A percentile compares a stretch with the other conserved stretches of the same genome.
Evolutionary conservation across 2,329 filamentous ascomycete genomes (phyloP).

Genomic region (Diplodia intermedia): DNA sequence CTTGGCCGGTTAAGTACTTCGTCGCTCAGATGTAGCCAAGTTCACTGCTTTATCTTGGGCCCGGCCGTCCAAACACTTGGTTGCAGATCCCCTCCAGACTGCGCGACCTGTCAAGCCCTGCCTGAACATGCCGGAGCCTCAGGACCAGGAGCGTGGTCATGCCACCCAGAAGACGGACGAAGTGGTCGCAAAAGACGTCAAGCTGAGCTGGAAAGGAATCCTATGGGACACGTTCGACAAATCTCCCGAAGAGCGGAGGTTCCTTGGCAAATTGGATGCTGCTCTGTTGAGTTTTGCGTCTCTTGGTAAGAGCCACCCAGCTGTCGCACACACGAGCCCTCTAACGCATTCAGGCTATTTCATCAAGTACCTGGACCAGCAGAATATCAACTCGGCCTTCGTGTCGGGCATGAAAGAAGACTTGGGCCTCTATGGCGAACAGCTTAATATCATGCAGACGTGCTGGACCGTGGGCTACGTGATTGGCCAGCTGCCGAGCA

Average conservation of each 20-base stretch:
- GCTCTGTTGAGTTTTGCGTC: conserved; percentile 58
- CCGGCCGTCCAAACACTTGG: background rate
- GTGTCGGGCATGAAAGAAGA: conserved; percentile 58
- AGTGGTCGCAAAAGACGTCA: conserved; percentile 16
- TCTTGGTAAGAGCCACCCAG: conserved; percentile 44
- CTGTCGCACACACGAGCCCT: background rate
- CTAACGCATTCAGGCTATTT: conserved; percentile 52
- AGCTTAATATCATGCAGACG: conserved; percentile 63
- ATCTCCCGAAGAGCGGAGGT: conserved; percentile 38
- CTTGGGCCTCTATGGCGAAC: conserved; percentile 59
- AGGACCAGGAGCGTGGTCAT: conserved; percentile 6
- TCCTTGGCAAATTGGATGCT: conserved; percentile 41
- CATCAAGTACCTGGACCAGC: conserved; percentile 58
- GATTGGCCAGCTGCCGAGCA: conserved; percentile 59
- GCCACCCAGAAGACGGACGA: conserved; percentile 8
- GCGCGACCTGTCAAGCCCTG: background rate
- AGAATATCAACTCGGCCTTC: conserved; percentile 49
- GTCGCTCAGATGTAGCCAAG: conserved; percentile 12
- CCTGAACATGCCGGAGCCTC: conserved; percentile 11
- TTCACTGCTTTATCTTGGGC: conserved; percentile 13
- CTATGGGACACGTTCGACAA: conserved; percentile 39
- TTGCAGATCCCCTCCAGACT: background rate
- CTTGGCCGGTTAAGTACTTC: background rate
- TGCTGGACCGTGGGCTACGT: conserved; percentile 68
- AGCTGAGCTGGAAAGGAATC: conserved; percentile 17